These are phyloP conservation scores for Boletus edulis DNA, from an alignment of 768 basidiomycete species.

Conservation along the genomic window DNA sequence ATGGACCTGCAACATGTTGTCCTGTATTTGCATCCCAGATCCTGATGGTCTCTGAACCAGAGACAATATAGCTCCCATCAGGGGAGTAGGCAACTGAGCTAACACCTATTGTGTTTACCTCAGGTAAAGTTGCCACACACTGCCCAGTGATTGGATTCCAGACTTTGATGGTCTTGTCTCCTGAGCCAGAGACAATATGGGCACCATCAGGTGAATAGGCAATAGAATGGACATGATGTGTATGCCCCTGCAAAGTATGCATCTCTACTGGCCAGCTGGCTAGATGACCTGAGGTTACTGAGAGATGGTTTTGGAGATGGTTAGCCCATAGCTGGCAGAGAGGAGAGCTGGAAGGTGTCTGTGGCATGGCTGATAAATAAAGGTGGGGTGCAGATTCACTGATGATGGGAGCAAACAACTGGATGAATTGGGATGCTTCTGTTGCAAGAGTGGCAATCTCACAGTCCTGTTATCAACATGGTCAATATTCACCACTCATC, in stretches of 20 bases:
- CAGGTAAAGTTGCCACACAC: conserved; percentile 2
- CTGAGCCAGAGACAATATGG: conserved; percentile 27
- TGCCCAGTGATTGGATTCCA: conserved; percentile 19
- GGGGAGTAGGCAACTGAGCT: conserved; percentile 23
- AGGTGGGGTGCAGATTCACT: conserved; percentile 35
- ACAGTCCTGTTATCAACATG: conserved; percentile 5
- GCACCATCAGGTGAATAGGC: conserved; percentile 22
- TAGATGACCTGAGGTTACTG: conserved; percentile 7
- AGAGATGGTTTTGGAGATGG: conserved; percentile 16
- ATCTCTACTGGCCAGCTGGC: conserved; percentile 18
- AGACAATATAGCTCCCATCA: conserved; percentile 18
- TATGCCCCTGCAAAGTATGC: conserved; percentile 15
- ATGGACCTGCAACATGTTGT: conserved; percentile 10
- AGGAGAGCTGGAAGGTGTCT: conserved; percentile 26
- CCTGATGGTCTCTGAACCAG: conserved; percentile 17
- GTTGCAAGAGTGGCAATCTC: conserved; percentile 13
- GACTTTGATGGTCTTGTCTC: conserved; percentile 19
- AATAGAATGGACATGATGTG: conserved; percentile 7
- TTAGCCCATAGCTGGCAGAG: conserved; percentile 23
- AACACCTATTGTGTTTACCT: neutral
- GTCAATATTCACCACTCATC: neutral
- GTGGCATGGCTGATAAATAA: conserved; percentile 39
- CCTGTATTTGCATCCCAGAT: conserved; percentile 22
- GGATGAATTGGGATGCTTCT: conserved; percentile 32
- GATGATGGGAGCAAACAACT: conserved; percentile 29